Conservation (phyloP, 1,284 basidiomycete species). For the Malassezia vespertilionis region DNA sequence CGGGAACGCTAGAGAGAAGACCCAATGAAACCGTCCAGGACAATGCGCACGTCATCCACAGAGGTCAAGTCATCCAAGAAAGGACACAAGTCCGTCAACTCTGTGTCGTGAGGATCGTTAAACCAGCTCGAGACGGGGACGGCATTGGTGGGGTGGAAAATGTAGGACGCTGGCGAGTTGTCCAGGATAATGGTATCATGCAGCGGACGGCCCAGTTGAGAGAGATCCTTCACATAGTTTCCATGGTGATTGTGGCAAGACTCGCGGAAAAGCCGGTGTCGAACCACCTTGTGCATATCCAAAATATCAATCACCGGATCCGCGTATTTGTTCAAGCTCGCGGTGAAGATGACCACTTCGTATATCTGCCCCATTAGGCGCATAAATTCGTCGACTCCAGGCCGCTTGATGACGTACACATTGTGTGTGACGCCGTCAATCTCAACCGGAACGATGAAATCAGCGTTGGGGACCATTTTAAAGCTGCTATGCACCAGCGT, state of each 20-base stretch:
- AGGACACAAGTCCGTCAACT: slow-evolving; percentile 83
- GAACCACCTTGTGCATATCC: slow-evolving; percentile 78
- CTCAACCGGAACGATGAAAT: slow-evolving; percentile 97
- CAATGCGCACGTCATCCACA: slow-evolving; percentile 81
- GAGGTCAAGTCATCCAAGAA: slow-evolving; percentile 77
- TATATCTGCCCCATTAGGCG: slow-evolving; percentile 96
- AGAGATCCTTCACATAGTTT: slow-evolving; percentile 98
- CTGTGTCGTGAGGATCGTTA: slow-evolving; percentile 70
- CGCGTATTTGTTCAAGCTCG: slow-evolving; percentile 95
- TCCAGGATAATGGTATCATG: slow-evolving; percentile 92
- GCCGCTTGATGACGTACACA: slow-evolving; percentile 96
- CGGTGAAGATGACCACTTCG: slow-evolving; percentile 96
- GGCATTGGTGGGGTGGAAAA: slow-evolving; percentile 98
- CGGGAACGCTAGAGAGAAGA: slow-evolving; percentile 14
- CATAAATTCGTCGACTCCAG: slow-evolving; percentile 92
- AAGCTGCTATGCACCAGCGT: slow-evolving; percentile 66
- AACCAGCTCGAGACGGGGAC: slow-evolving; percentile 99
- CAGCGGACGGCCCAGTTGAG: slow-evolving; percentile 85
- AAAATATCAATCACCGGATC: slow-evolving; percentile 96
- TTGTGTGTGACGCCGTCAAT: slow-evolving; percentile 97
- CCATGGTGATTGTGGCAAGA: slow-evolving; percentile 98
- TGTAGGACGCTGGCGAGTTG: slow-evolving; percentile 96
- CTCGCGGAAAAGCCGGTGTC: slow-evolving; percentile 93
- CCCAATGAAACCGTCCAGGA: slow-evolving; percentile 56
- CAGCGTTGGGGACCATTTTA: slow-evolving; percentile 77